Base-by-base conservation (phyloP, 495 filamentous ascomycete species). In the Aspergillus heteromorphus region DNA sequence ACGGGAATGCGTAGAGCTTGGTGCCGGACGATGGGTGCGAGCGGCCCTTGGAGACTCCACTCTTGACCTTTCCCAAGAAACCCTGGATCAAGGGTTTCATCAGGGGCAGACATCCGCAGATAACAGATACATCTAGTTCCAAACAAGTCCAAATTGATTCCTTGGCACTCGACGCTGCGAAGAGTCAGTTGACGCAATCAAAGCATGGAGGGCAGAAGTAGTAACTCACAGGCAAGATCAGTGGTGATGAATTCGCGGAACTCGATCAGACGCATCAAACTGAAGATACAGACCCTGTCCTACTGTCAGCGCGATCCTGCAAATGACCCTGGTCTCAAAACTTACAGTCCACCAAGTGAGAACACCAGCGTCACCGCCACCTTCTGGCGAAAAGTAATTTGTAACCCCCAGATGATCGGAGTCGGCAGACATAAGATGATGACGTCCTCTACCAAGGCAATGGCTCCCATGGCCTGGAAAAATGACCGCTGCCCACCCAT, bases 101-200 rank as follows among this genome's bases (percentile, higher is more conserved):
- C 59, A 71, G 64, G 10, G 76, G 72, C 3, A 79, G 65, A 51
- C 72, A 78, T 21, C 67, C 67, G 51, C 72, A 77, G 45, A 68
- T 71, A 29, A 79, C 74, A 30, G 73, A 75, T 2, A 72, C 68
- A 60, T 69, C 71, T 7, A 77, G 56, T 58, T 80, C 77, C 31
- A 71, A 64, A 31, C 69, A 65, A 14, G 72, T 74, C 77, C 77
- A 80, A 49, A 68, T 69, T 0, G 74, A 76, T 10, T 68, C 67
- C 29, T 70, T 66, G 14, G 75, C 71, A 54, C 51, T 57, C 20
- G 59, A 57, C 1, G 54, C 58, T 61, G 36, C 18, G 0, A 5
- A 2, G 14, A 7, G 20, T 45, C 21, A 40, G 34, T 43, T 20
- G 19, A 31, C 8, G 19, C 18, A 34, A 29, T 19, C 6, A 34